These are phyloP conservation scores for Phlebiopsis flavidoalba DNA, from an alignment of 768 basidiomycete genomes.

Conservation along the genomic window DNA sequence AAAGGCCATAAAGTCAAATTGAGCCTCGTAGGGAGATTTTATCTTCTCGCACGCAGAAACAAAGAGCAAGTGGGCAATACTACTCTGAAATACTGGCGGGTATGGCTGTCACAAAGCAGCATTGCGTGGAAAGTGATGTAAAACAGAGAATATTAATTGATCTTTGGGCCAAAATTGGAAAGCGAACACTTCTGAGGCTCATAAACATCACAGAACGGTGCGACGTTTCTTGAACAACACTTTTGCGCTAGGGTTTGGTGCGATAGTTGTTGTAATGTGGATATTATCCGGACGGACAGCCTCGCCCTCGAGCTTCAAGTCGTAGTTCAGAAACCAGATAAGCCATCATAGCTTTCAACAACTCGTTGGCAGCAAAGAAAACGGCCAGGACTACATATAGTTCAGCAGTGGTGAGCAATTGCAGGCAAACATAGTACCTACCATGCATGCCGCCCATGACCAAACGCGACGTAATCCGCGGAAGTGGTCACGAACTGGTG, in stretches of 20 bases:
- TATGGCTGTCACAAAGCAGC: too few species aligned
- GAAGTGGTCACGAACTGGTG: background rate
- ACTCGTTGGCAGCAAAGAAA: conserved; percentile 8
- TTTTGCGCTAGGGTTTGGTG: conserved; percentile 18
- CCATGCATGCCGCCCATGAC: conserved; percentile 8
- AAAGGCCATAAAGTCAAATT: too few species aligned
- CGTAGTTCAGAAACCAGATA: conserved; percentile 1
- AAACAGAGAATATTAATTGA: too few species aligned
- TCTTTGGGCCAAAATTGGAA: too few species aligned
- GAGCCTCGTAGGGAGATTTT: too few species aligned
- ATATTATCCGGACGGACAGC: conserved; percentile 2
- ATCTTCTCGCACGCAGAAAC: too few species aligned
- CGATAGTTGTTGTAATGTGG: background rate
- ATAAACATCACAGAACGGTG: background rate
- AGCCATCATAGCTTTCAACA: conserved; percentile 7
- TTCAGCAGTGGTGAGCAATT: background rate
- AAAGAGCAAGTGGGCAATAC: too few species aligned
- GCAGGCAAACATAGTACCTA: background rate
- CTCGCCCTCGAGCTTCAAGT: conserved; percentile 6
- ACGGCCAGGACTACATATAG: background rate
- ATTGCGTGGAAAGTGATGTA: too few species aligned
- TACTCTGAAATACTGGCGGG: too few species aligned
- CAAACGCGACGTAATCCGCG: conserved; percentile 4
- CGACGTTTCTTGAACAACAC: conserved; percentile 30
- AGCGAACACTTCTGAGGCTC: too few species aligned